Evolutionary conservation across 345 rosid genomes (phyloP), one percentile per base, ranked within the genome.

Genomic region (Iberis pinnata): DNA sequence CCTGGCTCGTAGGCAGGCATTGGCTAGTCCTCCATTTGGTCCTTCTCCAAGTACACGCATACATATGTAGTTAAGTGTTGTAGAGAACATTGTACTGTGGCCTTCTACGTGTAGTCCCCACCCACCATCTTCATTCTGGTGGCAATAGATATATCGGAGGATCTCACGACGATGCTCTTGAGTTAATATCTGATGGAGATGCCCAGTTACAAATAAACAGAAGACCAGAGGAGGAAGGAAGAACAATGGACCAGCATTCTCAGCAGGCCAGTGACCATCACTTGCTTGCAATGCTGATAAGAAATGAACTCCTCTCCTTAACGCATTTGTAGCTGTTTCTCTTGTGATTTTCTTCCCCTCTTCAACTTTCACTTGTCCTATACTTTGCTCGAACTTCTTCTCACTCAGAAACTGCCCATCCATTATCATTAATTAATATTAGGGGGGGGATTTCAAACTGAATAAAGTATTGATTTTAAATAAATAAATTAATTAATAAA

Each of bases 221-320:
- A 76, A 63, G 1, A 78, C 80, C 59, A 73, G 20, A 5, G 87
- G 87, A 45, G 87, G 87, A 61, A 80, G 74, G 56, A 75, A 78
- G 70, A 80, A 80, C 59, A 79, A 64, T 0, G 79, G 79, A 18
- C 87, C 87, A 19, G 81, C 75, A 42, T 75, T 78, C 64, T 80
- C 83, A 15, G 83, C 81, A 2, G 83, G 83, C 86, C 87, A 80
- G 54, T 80, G 83, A 9, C 87, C 87, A 35, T 80, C 81, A 26
- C 66, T 65, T 11, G 83, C 76, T 44, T 80, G 87, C 61, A 80
- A 75, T 10, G 73, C 76, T 11, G 87, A 76, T 68, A 77, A 76
- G 70, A 80, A 73, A 59, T 56, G 16, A 35, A 65, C 83, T 4
- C 74, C 69, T 69, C 79, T 70, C 61, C 35, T 61, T 43, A 78